Conservation (phyloP, 2,329 filamentous ascomycete species). For the Aspergillaceae sp. region DNA sequence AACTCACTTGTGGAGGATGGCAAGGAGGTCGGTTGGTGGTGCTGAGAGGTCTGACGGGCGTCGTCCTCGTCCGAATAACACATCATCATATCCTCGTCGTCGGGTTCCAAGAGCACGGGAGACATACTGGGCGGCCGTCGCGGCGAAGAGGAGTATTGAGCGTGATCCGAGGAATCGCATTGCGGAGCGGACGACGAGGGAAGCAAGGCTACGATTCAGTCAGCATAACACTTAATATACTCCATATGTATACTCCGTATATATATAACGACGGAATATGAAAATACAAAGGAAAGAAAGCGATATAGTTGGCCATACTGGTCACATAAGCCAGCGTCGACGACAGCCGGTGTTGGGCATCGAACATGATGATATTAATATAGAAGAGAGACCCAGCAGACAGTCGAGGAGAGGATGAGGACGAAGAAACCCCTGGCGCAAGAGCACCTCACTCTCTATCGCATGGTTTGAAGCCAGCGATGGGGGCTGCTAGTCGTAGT, state of each 20-base stretch:
- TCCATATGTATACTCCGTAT: too few relatives aligned
- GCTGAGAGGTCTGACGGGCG: too few relatives aligned
- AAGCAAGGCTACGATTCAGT: conserved; percentile 10
- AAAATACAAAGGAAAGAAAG: conserved; percentile 5
- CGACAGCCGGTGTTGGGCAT: conserved; percentile 30
- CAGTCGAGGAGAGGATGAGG: conserved; percentile 8
- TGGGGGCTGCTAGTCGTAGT: background rate
- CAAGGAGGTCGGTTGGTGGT: conserved; percentile 1
- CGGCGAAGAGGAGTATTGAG: conserved; percentile 17
- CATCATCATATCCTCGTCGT: conserved; percentile 2
- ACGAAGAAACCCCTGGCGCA: conserved; percentile 1
- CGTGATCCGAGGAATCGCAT: conserved; percentile 25
- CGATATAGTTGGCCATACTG: conserved; percentile 21
- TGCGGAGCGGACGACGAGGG: conserved; percentile 19
- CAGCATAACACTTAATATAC: background rate
- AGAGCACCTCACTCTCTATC: background rate
- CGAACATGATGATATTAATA: conserved; percentile 33
- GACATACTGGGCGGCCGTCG: conserved; percentile 15
- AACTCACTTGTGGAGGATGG: conserved; percentile 27
- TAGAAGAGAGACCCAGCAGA: conserved; percentile 4
- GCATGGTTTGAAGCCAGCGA: background rate
- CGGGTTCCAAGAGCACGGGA: conserved; percentile 11
- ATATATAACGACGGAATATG: conserved; percentile 4
- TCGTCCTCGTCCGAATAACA: too few relatives aligned
- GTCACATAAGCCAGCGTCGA: conserved; percentile 27